Evolutionary conservation across 208 protist genomes (phyloP), one percentile per base, ranked within the genome.

Genomic region (Phytomonas sp.): DNA sequence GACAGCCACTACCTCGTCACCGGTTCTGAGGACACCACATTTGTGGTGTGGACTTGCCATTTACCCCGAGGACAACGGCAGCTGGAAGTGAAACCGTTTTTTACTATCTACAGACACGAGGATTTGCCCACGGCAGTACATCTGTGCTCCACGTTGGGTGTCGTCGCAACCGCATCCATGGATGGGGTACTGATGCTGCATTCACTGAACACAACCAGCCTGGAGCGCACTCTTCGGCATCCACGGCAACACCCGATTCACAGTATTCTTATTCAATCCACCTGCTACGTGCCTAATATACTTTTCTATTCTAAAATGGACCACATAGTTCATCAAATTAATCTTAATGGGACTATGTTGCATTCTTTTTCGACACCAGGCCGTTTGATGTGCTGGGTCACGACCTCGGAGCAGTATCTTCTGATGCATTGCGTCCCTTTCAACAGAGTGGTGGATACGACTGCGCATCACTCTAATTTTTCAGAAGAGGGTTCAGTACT

Each of bases 21-120:
- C 7, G 92, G 91, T 7, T 76, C 86, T 11, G 83, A 92, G 82
- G 94, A 97, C 74, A 96, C 94, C 0, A 97, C 91, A 12, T 95
- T 95, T 71, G 82, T 91, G 66, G 84, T 97, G 23, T 97, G 91
- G 91, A 76, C 69, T 29, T 93, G 86, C 71, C 74, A 80, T 34
- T 45, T 84, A 30, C 67, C 84, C 32, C 69, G 69, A 5, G 66
- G 72, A n/a, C 73, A 73, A 16, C 72, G 29, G 40, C 68, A 11
- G 64, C 76, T 93, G 29, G 72, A 80, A 42, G 83, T 89, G 56
- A 66, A 83, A 30, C 52, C 89, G n/a, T 69, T 87, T 40, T 95
- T 93, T 70, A 86, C 81, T 29, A 86, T 97, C 7, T 85, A 86
- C 71, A 85, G 85, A 45, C 93, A 97, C 76, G 87, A 95, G 64